Conservation (phyloP, 108 stramenopile species). For the Nannochloropsis salina region DNA sequence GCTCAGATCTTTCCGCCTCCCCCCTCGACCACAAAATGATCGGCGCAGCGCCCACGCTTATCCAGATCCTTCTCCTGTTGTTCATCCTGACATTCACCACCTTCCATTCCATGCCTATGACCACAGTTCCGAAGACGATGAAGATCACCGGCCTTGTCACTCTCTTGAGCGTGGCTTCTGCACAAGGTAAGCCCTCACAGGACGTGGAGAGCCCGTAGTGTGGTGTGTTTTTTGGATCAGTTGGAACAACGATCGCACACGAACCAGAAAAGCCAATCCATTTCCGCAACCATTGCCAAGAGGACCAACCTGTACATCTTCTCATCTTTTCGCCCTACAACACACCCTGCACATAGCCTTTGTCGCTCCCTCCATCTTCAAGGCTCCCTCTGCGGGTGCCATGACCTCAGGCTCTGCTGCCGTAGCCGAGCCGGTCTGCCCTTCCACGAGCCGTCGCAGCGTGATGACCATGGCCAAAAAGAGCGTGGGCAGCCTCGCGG, state of each 20-base stretch:
- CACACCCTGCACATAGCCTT: neutral
- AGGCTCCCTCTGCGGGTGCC: neutral
- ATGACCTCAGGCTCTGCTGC: neutral
- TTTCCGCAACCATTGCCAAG: neutral
- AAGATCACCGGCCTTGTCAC: slow-evolving; percentile 19
- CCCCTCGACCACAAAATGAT: too few relatives aligned
- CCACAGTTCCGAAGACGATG: neutral
- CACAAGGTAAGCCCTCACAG: neutral
- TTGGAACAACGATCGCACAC: neutral
- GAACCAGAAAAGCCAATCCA: neutral
- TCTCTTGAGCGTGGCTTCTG: slow-evolving; percentile 1
- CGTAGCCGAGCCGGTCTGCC: neutral
- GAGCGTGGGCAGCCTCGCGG: slow-evolving; percentile 78
- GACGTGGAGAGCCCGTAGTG: neutral
- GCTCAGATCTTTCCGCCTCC: too few relatives aligned
- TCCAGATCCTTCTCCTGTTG: neutral
- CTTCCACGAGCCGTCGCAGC: neutral
- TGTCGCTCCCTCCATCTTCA: neutral
- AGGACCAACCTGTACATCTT: neutral
- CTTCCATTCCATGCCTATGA: neutral
- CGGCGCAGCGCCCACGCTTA: neutral
- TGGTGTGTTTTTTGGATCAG: neutral
- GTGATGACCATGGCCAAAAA: slow-evolving; percentile 65
- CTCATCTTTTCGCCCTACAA: neutral
- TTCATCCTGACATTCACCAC: too few relatives aligned